Evolutionary conservation across 441 rosid genomes (phyloP).

Genomic region (Pelargonium cotyledonis): DNA sequence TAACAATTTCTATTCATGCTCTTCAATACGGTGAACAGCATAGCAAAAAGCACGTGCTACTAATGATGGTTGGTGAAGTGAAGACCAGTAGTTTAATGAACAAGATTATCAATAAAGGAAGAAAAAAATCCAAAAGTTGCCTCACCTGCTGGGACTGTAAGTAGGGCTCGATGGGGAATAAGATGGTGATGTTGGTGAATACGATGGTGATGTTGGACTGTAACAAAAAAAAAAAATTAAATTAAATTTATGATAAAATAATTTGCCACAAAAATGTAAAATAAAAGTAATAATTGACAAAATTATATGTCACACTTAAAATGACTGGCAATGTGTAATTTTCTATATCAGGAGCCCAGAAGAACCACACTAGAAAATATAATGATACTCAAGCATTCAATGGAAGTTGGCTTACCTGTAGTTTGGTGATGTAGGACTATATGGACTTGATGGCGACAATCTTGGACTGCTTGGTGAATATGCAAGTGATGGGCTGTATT

Average conservation of each 20-base stretch:
- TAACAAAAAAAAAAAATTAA: slow-evolving; percentile 14
- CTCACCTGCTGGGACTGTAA: slow-evolving; percentile 96
- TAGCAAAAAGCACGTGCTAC: not conserved
- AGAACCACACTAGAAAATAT: not conserved
- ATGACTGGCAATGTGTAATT: not conserved
- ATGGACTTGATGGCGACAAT: slow-evolving; percentile 80
- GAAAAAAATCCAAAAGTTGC: not conserved
- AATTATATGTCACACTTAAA: not conserved
- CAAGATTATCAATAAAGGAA: not conserved
- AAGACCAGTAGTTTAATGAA: slow-evolving; percentile 1
- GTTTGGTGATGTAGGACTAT: slow-evolving; percentile 90
- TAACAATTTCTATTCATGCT: not conserved
- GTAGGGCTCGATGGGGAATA: slow-evolving; percentile 93
- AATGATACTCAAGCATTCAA: not conserved
- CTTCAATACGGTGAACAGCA: not conserved
- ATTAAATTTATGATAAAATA: slow-evolving; percentile 2
- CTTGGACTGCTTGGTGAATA: slow-evolving; percentile 97
- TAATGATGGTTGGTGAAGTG: not conserved
- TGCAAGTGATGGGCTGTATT: slow-evolving; percentile 71
- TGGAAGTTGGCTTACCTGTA: slow-evolving; percentile 48
- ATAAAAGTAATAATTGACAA: not conserved
- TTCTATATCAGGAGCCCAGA: not conserved
- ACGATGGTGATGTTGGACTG: slow-evolving; percentile 93
- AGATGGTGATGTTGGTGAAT: slow-evolving; percentile 93
- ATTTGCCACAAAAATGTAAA: not conserved